A percentile compares a stretch with the other conserved stretches of the same genome.
phyloP scores from a whole-genome alignment of 2,329 filamentous ascomycete species.

The Pezicula carpinea region DNA sequence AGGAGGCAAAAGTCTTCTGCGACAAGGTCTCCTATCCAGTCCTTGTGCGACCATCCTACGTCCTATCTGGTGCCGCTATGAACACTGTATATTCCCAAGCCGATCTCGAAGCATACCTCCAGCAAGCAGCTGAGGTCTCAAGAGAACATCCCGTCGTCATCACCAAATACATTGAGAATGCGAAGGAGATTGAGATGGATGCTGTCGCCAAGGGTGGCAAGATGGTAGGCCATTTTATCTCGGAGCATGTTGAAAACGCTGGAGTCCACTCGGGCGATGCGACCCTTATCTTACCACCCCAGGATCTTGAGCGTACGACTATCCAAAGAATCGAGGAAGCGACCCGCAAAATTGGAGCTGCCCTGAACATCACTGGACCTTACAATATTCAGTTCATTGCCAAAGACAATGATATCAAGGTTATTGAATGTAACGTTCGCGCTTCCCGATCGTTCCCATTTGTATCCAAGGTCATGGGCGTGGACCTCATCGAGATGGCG shows the following conservation, averaged over 20 bases:
- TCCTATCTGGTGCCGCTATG: conserved; percentile 96
- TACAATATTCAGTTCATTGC: conserved; percentile 99
- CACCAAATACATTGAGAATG: conserved; percentile 98
- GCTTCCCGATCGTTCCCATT: conserved; percentile 97
- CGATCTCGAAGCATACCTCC: conserved; percentile 81
- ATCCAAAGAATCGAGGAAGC: conserved; percentile 90
- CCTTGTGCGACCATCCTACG: conserved; percentile 91
- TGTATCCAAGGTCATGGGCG: conserved; percentile 96
- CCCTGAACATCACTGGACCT: conserved; percentile 91
- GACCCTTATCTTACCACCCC: conserved; percentile 88
- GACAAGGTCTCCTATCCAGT: conserved; percentile 87
- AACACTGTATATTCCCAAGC: conserved; percentile 98
- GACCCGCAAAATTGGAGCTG: conserved; percentile 89
- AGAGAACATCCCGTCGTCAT: conserved; percentile 96
- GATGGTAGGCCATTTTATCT: conserved; percentile 94
- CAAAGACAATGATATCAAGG: conserved; percentile 99
- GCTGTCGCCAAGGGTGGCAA: conserved; percentile 87
- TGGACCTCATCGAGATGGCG: conserved; percentile 97
- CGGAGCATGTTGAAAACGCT: conserved; percentile 97
- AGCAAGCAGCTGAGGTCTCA: conserved; percentile 89
- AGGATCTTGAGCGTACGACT: conserved; percentile 86
- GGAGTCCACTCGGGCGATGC: conserved; percentile 98
- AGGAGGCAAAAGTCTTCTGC: conserved; percentile 85
- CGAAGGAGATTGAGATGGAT: conserved; percentile 99
- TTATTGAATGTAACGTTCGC: conserved; percentile 97